phyloP scores from a whole-genome alignment of 345 rosid genomes.

The Laguncularia racemosa region DNA sequence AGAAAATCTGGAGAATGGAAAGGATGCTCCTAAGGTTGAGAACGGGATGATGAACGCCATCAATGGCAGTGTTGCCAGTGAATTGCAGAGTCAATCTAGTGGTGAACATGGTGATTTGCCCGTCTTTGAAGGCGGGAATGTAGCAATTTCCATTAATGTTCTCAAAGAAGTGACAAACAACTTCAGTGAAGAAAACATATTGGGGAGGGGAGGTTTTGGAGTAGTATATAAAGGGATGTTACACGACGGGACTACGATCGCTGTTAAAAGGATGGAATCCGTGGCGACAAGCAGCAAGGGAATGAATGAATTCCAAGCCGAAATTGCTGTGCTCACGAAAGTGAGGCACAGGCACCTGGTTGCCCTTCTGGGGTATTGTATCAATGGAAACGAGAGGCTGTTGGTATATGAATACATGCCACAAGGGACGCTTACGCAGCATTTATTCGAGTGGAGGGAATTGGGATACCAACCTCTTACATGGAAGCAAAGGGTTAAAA shows the following conservation, averaged over 20 bases:
- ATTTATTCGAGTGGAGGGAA: slow-evolving; percentile 50
- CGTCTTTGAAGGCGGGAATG: slow-evolving; percentile 51
- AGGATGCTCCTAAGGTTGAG: not conserved
- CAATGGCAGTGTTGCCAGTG: too few species aligned
- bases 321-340: slow-evolving; percentile 73
- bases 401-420: slow-evolving; percentile 94
- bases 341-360: slow-evolving; percentile 90
- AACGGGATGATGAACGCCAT: not conserved
- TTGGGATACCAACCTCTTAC: slow-evolving; percentile 42
- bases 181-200: slow-evolving; percentile 50
- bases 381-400: slow-evolving; percentile 74
- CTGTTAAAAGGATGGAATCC: slow-evolving; percentile 86
- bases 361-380: slow-evolving; percentile 73
- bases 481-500: slow-evolving; percentile 75
- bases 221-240: slow-evolving; percentile 73
- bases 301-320: slow-evolving; percentile 76
- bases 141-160: slow-evolving; percentile 53
- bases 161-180: slow-evolving; percentile 62
- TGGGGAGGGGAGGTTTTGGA: slow-evolving; percentile 93
- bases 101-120: slow-evolving; percentile 41
- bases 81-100: slow-evolving; percentile 10
- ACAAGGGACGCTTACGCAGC: slow-evolving; percentile 66
- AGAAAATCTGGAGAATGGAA: slow-evolving; percentile 16
- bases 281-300: slow-evolving; percentile 52
- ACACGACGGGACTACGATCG: slow-evolving; percentile 75